Base-by-base conservation (phyloP, 2,329 filamentous ascomycete genomes). In the Colletotrichum sp. region DNA sequence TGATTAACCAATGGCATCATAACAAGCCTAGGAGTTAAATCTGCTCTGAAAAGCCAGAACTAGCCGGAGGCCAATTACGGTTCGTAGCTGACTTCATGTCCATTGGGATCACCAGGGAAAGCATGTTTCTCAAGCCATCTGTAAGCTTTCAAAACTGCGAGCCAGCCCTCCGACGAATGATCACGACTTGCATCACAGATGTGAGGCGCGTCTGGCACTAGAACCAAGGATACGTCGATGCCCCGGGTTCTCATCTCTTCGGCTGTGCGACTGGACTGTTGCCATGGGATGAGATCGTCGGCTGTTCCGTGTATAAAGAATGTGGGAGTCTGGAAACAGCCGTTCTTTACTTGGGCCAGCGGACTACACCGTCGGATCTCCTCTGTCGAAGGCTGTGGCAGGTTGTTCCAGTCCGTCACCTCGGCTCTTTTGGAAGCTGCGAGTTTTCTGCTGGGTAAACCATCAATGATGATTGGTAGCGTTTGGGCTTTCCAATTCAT, bases 401-500 rank as follows among this genome's bases (percentile, higher is more conserved):
- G 61, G 13, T 14, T 30, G 43, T 75, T 72, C 73, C 68, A 78
- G 34, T 78, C 63, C 12, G 21, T 16, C 1, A 58, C 14, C 6
- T 69, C 43, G 4, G n/a, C n/a, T n/a, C 24, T 43, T 9, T 4
- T 16, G 1, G 59, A 56, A 7, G 4, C 14, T 3, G 59, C 71
- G 4, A n/a, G 32, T n/a, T 69, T 6, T 75, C 55, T 62, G 63
- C 69, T 78, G 2, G 73, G 74, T 13, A 83, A 66, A 3, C 82
- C 83, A 18, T 78, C 63, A n/a, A 85, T 68, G 2, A 87, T 74
- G 2, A 87, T 77, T 1, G 81, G 84, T 0, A 88, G 77, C 0
- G 80, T 81, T 56, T 84, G 83, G 0, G 79, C 85, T 26, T 81
- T 79, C 85, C 84, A 86, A 76, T 87, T 86, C 80, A 87, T 87